These are phyloP conservation scores for Starmerella bombicola DNA, from an alignment of 805 yeast genomes.

Conservation along the genomic window DNA sequence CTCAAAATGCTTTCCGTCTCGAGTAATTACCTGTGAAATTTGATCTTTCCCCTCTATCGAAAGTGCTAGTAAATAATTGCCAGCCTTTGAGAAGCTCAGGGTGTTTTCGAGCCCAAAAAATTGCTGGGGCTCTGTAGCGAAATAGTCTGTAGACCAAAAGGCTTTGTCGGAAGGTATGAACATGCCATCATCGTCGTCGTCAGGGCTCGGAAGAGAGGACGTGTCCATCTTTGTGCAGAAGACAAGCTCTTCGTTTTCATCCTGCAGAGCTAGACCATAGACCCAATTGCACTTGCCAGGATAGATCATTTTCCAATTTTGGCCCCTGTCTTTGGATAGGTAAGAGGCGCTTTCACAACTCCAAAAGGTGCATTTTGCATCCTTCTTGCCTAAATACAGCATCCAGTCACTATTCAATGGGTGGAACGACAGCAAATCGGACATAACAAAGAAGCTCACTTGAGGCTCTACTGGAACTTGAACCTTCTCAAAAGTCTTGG, in stretches of 20 bases:
- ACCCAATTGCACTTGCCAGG: conserved; percentile 54
- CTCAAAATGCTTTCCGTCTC: background rate
- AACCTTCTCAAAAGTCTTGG: conserved; percentile 38
- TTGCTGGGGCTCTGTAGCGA: conserved; percentile 30
- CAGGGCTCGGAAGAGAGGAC: conserved; percentile 1
- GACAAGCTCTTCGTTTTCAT: conserved; percentile 41
- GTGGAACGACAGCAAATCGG: conserved; percentile 46
- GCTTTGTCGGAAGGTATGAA: conserved; percentile 18
- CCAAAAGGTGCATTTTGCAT: conserved; percentile 32
- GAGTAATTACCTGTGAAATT: background rate
- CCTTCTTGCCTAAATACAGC: conserved; percentile 48
- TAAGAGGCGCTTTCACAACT: conserved; percentile 48
- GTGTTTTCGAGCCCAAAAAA: conserved; percentile 31
- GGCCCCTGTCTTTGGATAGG: conserved; percentile 57
- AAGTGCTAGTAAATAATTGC: background rate
- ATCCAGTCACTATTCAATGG: conserved; percentile 43
- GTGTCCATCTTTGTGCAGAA: conserved; percentile 41
- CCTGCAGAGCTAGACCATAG: conserved; percentile 37
- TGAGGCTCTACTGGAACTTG: conserved; percentile 42
- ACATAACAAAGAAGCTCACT: conserved; percentile 22
- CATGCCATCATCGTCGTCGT: background rate
- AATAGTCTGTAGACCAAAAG: conserved; percentile 42
- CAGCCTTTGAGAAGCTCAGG: background rate
- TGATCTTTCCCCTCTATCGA: background rate
- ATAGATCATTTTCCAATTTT: conserved; percentile 42